Evolutionary conservation across 768 basidiomycete species (phyloP).

Genomic region (Mycena kentingensis): DNA sequence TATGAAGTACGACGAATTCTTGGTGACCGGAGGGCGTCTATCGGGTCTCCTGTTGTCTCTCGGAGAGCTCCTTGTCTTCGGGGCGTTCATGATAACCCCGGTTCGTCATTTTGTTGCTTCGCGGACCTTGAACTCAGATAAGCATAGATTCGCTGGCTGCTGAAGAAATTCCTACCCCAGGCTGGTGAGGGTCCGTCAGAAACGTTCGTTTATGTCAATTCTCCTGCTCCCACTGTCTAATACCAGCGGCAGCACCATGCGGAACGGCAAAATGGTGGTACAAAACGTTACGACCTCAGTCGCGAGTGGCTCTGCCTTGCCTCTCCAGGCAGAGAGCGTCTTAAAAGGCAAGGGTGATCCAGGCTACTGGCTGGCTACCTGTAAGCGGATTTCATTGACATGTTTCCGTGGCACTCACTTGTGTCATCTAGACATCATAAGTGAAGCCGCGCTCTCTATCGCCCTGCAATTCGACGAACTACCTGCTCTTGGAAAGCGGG

Average conservation of each 20-base stretch:
- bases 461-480: conserved; percentile 56
- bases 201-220: conserved; percentile 46
- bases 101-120: conserved; percentile 32
- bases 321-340: conserved; percentile 57
- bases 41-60: conserved; percentile 44
- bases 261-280: conserved; percentile 60
- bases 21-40: conserved; percentile 41
- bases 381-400: conserved; percentile 35
- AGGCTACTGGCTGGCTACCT: conserved; percentile 62
- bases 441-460: conserved; percentile 76
- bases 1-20: conserved; percentile 79
- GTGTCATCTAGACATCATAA: conserved; percentile 63
- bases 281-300: conserved; percentile 73
- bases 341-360: conserved; percentile 76
- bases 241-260: conserved; percentile 44
- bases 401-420: conserved; percentile 10
- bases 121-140: not conserved
- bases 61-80: conserved; percentile 35
- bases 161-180: conserved; percentile 50
- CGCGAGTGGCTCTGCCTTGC: conserved; percentile 38
- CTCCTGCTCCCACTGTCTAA: not conserved
- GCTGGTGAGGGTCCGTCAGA: conserved; percentile 67
- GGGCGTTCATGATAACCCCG: conserved; percentile 38
- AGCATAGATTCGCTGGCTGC: conserved; percentile 56
- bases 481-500: conserved; percentile 57